Conservation (phyloP, 2,329 filamentous ascomycete genomes). For the Fusarium redolens region DNA sequence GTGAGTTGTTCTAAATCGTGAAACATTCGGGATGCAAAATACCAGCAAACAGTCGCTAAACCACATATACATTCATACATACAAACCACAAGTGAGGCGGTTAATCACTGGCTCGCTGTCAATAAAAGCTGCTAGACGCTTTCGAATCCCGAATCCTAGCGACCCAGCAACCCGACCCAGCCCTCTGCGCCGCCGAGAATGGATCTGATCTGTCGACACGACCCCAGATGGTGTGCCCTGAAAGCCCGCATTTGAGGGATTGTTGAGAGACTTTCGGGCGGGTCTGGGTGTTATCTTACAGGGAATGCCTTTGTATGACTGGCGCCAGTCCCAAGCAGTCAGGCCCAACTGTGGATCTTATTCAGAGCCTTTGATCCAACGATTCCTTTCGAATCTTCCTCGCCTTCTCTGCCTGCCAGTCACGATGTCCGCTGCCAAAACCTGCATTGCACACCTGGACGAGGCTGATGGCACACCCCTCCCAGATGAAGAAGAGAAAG, state of each 20-base stretch:
- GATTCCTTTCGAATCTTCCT: conserved; percentile 34
- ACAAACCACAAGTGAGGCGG: conserved; percentile 40
- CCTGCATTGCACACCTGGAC: conserved; percentile 20
- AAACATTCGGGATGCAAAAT: conserved; percentile 22
- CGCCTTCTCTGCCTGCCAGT: conserved; percentile 34
- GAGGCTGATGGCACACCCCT: conserved; percentile 27
- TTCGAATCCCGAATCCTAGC: conserved; percentile 30
- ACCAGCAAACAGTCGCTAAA: conserved; percentile 14
- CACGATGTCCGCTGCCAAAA: conserved; percentile 24
- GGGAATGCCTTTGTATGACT: conserved; percentile 39
- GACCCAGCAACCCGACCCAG: conserved; percentile 35
- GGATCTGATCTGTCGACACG: conserved; percentile 46
- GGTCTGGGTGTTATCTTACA: conserved; percentile 37
- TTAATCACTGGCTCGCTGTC: conserved; percentile 25
- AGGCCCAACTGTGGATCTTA: conserved; percentile 52
- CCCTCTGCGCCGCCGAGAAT: conserved; percentile 44
- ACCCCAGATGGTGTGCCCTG: conserved; percentile 44
- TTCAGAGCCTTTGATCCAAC: conserved; percentile 38
- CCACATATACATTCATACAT: not conserved
- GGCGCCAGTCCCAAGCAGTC: conserved; percentile 48
- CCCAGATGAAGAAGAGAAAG: not conserved
- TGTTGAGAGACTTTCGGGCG: conserved; percentile 34
- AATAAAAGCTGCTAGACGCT: conserved; percentile 30
- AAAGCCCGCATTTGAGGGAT: conserved; percentile 34
- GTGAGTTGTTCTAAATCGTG: conserved; percentile 23